These are phyloP conservation scores for Blastobotrys buckinghamii DNA, from an alignment of 1,139 yeast genomes.

Conservation along the genomic window DNA sequence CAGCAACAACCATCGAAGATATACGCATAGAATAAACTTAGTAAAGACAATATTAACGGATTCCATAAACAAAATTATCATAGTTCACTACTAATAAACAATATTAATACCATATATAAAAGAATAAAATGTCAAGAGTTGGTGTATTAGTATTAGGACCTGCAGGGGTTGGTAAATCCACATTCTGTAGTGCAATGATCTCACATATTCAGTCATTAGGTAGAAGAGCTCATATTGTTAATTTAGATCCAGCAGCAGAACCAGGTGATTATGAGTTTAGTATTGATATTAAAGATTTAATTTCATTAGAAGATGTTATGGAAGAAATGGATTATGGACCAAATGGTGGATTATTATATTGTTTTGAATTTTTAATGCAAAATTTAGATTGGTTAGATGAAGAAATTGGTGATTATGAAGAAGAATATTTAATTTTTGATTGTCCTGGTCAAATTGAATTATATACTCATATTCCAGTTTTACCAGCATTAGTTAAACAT, in stretches of 20 bases:
- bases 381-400: slow-evolving; percentile 96
- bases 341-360: slow-evolving; percentile 88
- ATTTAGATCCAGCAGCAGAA: slow-evolving; percentile 96
- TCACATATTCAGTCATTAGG: slow-evolving; percentile 87
- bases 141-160: slow-evolving; percentile 97
- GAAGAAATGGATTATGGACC: slow-evolving; percentile 93
- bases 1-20: no score
- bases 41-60: no score
- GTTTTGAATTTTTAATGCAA: slow-evolving; percentile 79
- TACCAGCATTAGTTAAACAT: slow-evolving; percentile 84
- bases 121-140: slow-evolving; percentile 72
- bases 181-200: slow-evolving; percentile 85
- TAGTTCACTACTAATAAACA: no score
- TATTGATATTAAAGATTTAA: slow-evolving; percentile 84
- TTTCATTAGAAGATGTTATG: slow-evolving; percentile 94
- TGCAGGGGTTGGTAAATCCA: slow-evolving; percentile 89
- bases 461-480: slow-evolving; percentile 89
- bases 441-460: slow-evolving; percentile 98
- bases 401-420: slow-evolving; percentile 88
- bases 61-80: no score
- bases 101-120: no score
- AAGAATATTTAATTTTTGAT: slow-evolving; percentile 89
- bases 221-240: slow-evolving; percentile 88
- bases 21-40: no score
- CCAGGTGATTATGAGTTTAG: slow-evolving; percentile 88